phyloP scores from a whole-genome alignment of 305 asterid species.

The Plantago coronopus region DNA sequence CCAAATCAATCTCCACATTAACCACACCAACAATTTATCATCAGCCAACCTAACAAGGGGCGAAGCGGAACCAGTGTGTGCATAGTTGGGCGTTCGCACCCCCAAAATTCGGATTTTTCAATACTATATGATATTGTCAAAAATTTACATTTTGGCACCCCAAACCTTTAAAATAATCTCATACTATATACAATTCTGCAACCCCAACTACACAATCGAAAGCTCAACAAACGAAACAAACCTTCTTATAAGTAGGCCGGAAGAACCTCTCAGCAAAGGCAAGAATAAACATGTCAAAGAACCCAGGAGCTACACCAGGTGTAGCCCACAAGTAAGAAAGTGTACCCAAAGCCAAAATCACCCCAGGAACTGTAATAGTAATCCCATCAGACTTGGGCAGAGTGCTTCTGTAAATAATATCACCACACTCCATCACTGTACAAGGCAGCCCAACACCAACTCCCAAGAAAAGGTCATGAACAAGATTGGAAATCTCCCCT shows the following conservation, averaged over 20 bases:
- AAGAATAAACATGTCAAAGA: constrained; percentile 96
- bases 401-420: constrained; percentile 85
- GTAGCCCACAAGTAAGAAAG: constrained; percentile 96
- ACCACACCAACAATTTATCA: constrained; percentile 3
- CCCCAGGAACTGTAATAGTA: constrained; percentile 77
- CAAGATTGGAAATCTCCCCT: constrained; percentile 39
- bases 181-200: too few species aligned
- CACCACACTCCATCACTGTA: constrained; percentile 98
- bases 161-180: too few species aligned
- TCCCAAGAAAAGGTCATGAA: constrained; percentile 65
- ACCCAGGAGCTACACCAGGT: constrained; percentile 98
- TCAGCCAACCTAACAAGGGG: too few species aligned
- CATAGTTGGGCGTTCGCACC: too few species aligned
- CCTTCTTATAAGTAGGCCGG: constrained; percentile 79
- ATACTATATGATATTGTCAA: too few species aligned
- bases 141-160: too few species aligned
- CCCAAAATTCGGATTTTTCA: too few species aligned
- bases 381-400: constrained; percentile 70
- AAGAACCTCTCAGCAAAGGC: constrained; percentile 78
- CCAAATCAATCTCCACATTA: not conserved
- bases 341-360: constrained; percentile 73
- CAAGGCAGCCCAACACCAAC: constrained; percentile 99
- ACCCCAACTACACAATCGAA: not conserved
- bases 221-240: constrained; percentile 15
- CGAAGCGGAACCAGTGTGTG: too few species aligned